phyloP scores from a whole-genome alignment of 2,329 filamentous ascomycete species.

The Monascus ruber region DNA sequence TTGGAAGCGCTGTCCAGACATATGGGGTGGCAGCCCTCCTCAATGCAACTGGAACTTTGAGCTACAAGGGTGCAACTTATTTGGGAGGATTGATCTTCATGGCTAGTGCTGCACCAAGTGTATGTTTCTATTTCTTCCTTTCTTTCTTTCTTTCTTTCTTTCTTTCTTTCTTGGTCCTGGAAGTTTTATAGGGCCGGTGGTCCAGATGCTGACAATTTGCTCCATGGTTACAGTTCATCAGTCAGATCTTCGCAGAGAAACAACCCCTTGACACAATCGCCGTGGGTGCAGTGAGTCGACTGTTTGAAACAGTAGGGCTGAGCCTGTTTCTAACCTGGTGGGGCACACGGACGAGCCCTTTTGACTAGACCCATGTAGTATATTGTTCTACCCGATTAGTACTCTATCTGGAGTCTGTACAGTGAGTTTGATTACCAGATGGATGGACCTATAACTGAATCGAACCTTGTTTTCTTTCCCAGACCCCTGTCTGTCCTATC shows the following conservation, averaged over 20 bases:
- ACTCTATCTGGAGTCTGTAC: no score
- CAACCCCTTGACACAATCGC: conserved; percentile 82
- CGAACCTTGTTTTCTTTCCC: no score
- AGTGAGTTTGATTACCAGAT: no score
- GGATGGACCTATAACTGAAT: no score
- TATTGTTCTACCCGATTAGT: background rate
- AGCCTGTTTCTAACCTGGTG: conserved; percentile 92
- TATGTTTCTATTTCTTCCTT: conserved; percentile 39
- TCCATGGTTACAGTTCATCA: conserved; percentile 54
- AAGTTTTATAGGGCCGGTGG: background rate
- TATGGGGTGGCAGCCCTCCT: conserved; percentile 84
- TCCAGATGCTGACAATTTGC: conserved; percentile 1
- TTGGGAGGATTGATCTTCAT: conserved; percentile 84
- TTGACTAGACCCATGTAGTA: conserved; percentile 48
- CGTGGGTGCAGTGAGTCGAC: conserved; percentile 69
- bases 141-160: background rate
- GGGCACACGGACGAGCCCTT: conserved; percentile 90
- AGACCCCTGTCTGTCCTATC: no score
- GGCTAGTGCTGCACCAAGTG: conserved; percentile 74
- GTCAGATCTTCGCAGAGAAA: conserved; percentile 82
- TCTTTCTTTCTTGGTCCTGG: conserved; percentile 8
- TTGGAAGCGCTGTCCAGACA: conserved; percentile 78
- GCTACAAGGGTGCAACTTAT: conserved; percentile 95
- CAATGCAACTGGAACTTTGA: conserved; percentile 89
- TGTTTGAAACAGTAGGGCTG: conserved; percentile 86